Evolutionary conservation across 495 filamentous ascomycete species (phyloP).

Genomic region (Podospora pseudopauciseta): DNA sequence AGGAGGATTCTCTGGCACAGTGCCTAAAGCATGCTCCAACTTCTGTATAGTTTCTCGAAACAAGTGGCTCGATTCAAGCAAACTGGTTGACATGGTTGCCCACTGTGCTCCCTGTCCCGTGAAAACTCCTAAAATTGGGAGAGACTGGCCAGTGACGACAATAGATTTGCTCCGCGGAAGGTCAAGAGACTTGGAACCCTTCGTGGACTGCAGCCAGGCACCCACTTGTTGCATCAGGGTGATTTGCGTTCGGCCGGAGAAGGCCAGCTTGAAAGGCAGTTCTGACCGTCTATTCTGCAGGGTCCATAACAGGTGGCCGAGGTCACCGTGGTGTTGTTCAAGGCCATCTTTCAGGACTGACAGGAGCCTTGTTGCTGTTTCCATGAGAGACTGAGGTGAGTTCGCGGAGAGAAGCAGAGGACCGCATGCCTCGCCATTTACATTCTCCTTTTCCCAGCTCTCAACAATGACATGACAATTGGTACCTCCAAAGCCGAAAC

Average conservation of each 20-base stretch:
- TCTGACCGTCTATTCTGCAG: background rate
- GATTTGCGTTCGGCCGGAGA: background rate
- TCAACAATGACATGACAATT: slow-evolving; percentile 13
- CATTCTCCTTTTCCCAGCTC: background rate
- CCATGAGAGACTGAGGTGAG: background rate
- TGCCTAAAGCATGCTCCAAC: background rate
- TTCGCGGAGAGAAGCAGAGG: slow-evolving; percentile 6
- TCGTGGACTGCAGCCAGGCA: background rate
- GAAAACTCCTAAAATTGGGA: slow-evolving; percentile 27
- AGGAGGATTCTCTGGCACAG: background rate
- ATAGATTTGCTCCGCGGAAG: background rate
- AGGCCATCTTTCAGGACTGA: background rate
- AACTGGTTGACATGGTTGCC: slow-evolving; percentile 42
- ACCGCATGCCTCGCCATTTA: background rate
- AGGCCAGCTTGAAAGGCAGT: background rate
- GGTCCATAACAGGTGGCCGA: background rate
- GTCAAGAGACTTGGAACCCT: background rate
- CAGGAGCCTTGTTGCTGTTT: background rate
- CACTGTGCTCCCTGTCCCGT: slow-evolving; percentile 34
- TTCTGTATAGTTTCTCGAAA: background rate
- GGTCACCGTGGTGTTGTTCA: background rate
- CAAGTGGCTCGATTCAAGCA: slow-evolving; percentile 11
- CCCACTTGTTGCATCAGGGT: background rate
- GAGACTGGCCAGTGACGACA: slow-evolving; percentile 11
- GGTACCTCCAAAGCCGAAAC: slow-evolving; percentile 15